Evolutionary conservation across 345 rosid genomes (phyloP), one percentile per base, ranked within the genome.

Genomic region (Erucastrum elatum): DNA sequence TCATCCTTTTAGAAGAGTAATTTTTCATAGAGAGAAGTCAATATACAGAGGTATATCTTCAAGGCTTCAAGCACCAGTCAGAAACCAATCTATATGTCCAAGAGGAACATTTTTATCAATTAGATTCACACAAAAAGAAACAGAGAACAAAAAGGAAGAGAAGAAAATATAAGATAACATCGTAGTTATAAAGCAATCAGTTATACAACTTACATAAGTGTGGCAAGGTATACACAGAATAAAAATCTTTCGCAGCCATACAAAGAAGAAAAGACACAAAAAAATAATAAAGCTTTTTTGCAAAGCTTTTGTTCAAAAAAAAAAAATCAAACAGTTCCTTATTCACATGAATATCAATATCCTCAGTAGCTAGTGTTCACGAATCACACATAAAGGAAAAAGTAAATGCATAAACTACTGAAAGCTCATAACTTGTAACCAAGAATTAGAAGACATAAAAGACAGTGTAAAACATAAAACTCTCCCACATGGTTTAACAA

Each of bases 1-100:
- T 87, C 97, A 91, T 88, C 51, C 17, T 87, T 86, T 71, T 82
- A 80, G 68, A 13, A 17, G 69, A 66, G 70, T 71, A 56, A 21
- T 41, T 30, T 58, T 61, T 82, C 77, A 78, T 74, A 63, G 25
- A 66, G 51, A 69, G 65, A 51, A 60, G 72, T 80, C 80, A 60
- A 68, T 75, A 67, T 68, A 62, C 34, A 9, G 13, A 60, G 82
- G 51, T 33, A 79, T 75, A 63, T 75, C 82, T 77, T 85, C 78
- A 75, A 70, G 10, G 44, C 44, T 37, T 37, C 9, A 37, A 37
- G 67, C 77, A 78, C 72, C 72, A 25, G 35, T 34, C 46, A 3
- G 4, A 4, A 15, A 63, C 25, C 0, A 25, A 68, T 68, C 79
- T 80, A 21, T 46, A 74, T 11, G 29, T 41, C 27, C 44, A 61